phyloP scores from a whole-genome alignment of 768 basidiomycete genomes.

The Amyloporia xantha region DNA sequence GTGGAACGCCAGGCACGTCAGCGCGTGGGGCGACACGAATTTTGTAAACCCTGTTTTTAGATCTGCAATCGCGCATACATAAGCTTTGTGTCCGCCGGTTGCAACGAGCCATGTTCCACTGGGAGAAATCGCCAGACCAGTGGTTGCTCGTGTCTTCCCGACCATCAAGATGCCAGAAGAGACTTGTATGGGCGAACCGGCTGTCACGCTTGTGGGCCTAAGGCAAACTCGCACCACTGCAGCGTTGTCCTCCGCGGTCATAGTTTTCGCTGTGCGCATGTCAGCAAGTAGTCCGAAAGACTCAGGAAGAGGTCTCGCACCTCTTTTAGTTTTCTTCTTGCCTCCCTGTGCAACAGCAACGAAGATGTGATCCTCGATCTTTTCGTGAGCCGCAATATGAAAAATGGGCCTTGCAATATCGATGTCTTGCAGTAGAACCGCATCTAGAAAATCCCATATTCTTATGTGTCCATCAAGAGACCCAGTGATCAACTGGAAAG shows the following conservation, averaged over 20 bases:
- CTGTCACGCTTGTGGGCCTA: constrained; percentile 37
- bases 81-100: constrained; percentile 69
- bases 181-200: constrained; percentile 32
- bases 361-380: constrained; percentile 63
- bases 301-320: constrained; percentile 16
- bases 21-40: constrained; percentile 69
- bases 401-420: constrained; percentile 63
- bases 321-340: constrained; percentile 34
- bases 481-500: constrained; percentile 83
- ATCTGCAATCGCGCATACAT: constrained; percentile 56
- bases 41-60: constrained; percentile 68
- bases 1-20: constrained; percentile 85
- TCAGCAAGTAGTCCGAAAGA: neutral
- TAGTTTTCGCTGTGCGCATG: constrained; percentile 6
- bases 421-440: constrained; percentile 67
- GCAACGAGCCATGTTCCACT: constrained; percentile 76
- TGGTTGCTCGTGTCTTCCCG: constrained; percentile 60
- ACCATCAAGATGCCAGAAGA: constrained; percentile 47
- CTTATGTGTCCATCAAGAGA: constrained; percentile 79
- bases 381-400: constrained; percentile 63
- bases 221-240: constrained; percentile 61
- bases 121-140: constrained; percentile 65
- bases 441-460: constrained; percentile 93
- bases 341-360: constrained; percentile 51
- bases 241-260: constrained; percentile 43